Evolutionary conservation across 2,329 filamentous ascomycete species (phyloP), one percentile per base, ranked within the genome.

Genomic region (Phoma sp.): DNA sequence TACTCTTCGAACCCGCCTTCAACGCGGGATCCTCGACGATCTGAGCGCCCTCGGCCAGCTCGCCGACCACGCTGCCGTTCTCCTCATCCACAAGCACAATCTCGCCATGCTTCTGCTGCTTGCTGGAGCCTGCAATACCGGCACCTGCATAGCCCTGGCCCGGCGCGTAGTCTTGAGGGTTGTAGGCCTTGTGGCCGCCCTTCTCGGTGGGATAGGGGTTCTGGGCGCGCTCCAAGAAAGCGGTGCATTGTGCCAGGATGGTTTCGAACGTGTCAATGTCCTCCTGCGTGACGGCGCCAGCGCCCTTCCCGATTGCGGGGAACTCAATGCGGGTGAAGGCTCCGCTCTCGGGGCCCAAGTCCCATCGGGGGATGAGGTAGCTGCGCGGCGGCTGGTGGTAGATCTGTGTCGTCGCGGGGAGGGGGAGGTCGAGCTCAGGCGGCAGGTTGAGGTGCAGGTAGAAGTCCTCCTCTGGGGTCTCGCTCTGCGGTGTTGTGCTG

Each of bases 181-280:
- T 93, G 76, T 98, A 98, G 35, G 72, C 58, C 48, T 73, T 71
- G 35, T 67, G 56, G 25, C 61, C 60, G 50, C 63, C 68, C 38
- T 71, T 67, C 37, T 61, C 62, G 18, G 74, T 64, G 24, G 80
- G 87, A 4, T 55, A 51, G 6, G 90, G 86, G n/a, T 70, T 66
- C 36, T 87, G 81, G 8, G 90, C 88, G 39, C 92, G 86, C 75
- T 98, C 93, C 4, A 96, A 84, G 74, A 99, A 98, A 2, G 93
- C 91, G 2, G 93, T 98, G 76, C 93, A 98, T 77, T 98, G 92
- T n/a, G 93, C 93, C 45, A 98, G 82, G 61, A 98, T 98, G 3
- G 93, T 97, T 80, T 98, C 93, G 69, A 97, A 98, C 0, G 93
- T 98, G 71, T 97, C 92, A 37, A 96, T 82, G 73, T 97, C 93